Conservation (phyloP, 2,329 filamentous ascomycete genomes). For the Trichoderma oligosporum region DNA sequence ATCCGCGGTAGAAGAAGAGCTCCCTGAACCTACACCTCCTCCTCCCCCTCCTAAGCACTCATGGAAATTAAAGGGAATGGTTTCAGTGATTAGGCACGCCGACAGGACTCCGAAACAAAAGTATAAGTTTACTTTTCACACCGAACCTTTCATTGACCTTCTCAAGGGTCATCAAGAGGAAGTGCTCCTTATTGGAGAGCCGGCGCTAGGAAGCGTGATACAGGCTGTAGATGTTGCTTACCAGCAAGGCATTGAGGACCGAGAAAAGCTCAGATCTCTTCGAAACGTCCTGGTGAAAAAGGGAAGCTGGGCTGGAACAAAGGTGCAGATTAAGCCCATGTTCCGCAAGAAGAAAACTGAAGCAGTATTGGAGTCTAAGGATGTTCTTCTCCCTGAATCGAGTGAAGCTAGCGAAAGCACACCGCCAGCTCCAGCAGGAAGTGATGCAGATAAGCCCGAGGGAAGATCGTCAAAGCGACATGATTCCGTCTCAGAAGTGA, state of each 20-base stretch:
- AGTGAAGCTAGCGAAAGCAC: background rate
- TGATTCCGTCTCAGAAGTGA: constrained; percentile 84
- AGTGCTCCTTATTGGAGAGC: constrained; percentile 87
- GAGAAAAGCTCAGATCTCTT: constrained; percentile 77
- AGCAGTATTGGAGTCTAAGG: constrained; percentile 39
- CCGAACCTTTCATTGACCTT: constrained; percentile 89
- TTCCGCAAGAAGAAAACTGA: constrained; percentile 83
- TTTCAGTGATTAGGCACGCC: constrained; percentile 92
- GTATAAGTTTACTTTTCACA: constrained; percentile 99
- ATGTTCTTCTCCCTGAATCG: constrained; percentile 26
- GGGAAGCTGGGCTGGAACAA: constrained; percentile 89
- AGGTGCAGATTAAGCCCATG: constrained; percentile 99
- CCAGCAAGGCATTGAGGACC: constrained; percentile 75
- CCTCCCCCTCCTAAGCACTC: constrained; percentile 80
- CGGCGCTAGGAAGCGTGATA: constrained; percentile 82
- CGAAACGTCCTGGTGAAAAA: constrained; percentile 89
- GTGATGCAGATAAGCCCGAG: constrained; percentile 2
- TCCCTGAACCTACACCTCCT: constrained; percentile 37
- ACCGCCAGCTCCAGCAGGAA: constrained; percentile 21
- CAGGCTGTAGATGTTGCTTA: constrained; percentile 81
- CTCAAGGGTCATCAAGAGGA: constrained; percentile 95
- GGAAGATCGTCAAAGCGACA: constrained; percentile 55
- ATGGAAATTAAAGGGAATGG: constrained; percentile 97
- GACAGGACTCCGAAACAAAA: constrained; percentile 98
- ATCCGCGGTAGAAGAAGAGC: constrained; percentile 26